Evolutionary conservation across 2,329 filamentous ascomycete genomes (phyloP), one percentile per base, ranked within the genome.

Genomic region (Rutstroemia sp.): DNA sequence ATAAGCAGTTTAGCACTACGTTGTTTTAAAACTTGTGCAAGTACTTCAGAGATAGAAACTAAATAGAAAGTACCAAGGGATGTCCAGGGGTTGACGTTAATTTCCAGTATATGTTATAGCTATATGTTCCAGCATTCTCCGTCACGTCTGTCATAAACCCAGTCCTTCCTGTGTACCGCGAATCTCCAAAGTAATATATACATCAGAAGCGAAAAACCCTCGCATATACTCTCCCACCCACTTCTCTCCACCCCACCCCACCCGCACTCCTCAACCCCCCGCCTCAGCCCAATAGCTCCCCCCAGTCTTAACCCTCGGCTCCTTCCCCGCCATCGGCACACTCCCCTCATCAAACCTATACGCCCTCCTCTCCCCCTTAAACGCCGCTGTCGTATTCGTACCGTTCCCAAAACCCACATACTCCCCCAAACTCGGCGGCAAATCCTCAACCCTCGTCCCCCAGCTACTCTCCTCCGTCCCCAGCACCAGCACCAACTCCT

Each of bases 381-480:
- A 2, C 6, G 61, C 56, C 4, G 44, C 46, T 2, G 59, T 61
- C 2, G 38, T 17, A 37, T 55, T 45, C 8, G 45, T 58, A 48
- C 63, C 63, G 54, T 65, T 64, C 1, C 56, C 56, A 57, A 61
- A 63, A 0, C 64, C 63, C 25, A 57, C 54, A 62, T 67, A 65
- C n/a, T 53, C 61, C n/a, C 65, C 64, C 38, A 66, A 47, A 59
- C 81, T 87, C 0, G 85, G 86, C 38, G 86, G 86, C 27, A 86
- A 66, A 68, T 88, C 84, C 56, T 74, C 71, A 2, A 77, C 66
- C 1, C 65, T 66, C 0, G 80, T 86, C 0, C 86, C 86, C 86
- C 86, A 89, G 0, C 63, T 61, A 65, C 84, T 87, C 71, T 88
- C 85, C 17, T 71, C 73, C 7, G 65, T 61, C 0, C 84, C 85